Evolutionary conservation across 768 basidiomycete genomes (phyloP), one percentile per base, ranked within the genome.

Genomic region (Heimioporus sp.): DNA sequence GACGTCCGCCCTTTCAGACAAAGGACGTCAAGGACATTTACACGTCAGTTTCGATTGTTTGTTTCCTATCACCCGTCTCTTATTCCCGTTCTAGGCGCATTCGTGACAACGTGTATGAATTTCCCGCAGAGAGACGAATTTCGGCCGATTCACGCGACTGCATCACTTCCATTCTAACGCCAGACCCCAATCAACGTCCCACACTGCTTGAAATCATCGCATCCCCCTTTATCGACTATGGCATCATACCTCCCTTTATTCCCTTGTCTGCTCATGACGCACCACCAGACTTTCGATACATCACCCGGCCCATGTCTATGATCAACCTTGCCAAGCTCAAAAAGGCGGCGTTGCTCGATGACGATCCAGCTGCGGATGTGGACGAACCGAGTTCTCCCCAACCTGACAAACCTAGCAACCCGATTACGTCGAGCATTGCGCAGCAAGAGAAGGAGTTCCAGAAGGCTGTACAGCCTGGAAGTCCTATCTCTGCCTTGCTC

Each of bases 21-120:
- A 94, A 97, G 66, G 94, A 98, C 47, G 93, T 98, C 62, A 97
- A 98, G 71, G 85, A 84, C 11, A 98, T 98, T 54, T 97, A 98
- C 73, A 87, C 92, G 88, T 89, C 64, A 69, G 83, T 65, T 3
- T 46, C 31, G 41, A n/a, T 51, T 24, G 36, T 7, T 34, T 2
- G 32, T 43, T 49, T 4, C 24, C 24, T 28, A 28, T 28, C 13
- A 2, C 2, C 11, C 38, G 3, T 43, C 1, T 34, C 19, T 51
- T 56, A 31, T 62, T 15, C 40, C 8, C 36, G 31, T 52, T 54
- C 19, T 55, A 93, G 90, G 55, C 91, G 94, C 44, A 99, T 99
- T 66, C 86, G 87, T 15, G 87, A 92, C 68, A 95, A 97, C 63
- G 82, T 89, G 61, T 98, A 98, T 64, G 87, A 90, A 58, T 98